Base-by-base conservation (phyloP, 1,139 yeast species). In the Candida gigantensis region DNA sequence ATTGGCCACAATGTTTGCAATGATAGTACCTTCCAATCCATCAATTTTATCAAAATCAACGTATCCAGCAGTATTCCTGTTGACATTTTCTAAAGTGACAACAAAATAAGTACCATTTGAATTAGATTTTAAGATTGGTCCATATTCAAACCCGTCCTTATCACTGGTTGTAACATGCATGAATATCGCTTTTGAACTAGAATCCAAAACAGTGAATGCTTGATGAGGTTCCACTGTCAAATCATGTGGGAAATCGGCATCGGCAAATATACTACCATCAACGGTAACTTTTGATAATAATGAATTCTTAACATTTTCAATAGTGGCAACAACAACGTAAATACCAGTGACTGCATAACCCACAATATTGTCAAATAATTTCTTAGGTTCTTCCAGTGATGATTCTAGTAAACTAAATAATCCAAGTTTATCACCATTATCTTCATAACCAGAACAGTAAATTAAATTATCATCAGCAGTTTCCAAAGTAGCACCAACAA, bases 31-130 rank as follows among this genome's bases (percentile, higher is more conserved):
- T 57, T 92, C 97, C n/a, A 90, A 61, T 1, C 89, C 88, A 48
- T 81, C 83, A 51, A 89, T 72, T 45, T 84, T 78, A 54, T 92
- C 98, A 60, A 80, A 92, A 59, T 92, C 99, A 37, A 87, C 97
- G 60, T 60, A 89, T 0, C 97, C 98, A 5, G 50, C 49, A 5
- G 49, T 49, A 46, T 88, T 77, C 51, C 98, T 72, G 57, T 90
- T 92, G 6, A 89, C 97, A 41, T 74, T 58, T n/a, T 75, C 77
- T 46, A 85, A 70, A 1, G 92, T 68, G 20, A 81, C 65, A 3
- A 86, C 92, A 56, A 86, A 90, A n/a, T 86, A 79, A 0, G 97
- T 89, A 43, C 99, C 99, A 51, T 90, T 88, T n/a, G 87, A 85
- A 55, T 92, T 90, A 1, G 96, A 87, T 54, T 92, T 92, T 51